Percentiles rank a stretch among this genome's conserved stretches.
Conservation (phyloP, 2,329 filamentous ascomycete species). For the Parastagonospora nodorum region DNA sequence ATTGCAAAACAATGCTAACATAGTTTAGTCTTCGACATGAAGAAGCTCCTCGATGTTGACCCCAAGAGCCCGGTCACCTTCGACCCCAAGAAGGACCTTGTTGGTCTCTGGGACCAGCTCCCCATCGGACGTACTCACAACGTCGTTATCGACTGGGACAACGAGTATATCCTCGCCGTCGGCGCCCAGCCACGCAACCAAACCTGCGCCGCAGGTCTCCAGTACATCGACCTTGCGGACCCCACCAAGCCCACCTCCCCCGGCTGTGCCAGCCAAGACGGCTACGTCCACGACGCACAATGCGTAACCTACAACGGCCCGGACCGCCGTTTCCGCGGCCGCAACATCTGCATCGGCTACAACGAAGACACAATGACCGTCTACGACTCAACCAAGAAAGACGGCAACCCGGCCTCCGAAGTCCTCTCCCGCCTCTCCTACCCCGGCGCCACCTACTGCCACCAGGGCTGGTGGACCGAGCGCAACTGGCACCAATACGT, state of each 20-base stretch:
- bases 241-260: constrained; percentile 58
- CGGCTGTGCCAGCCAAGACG: constrained; percentile 59
- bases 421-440: constrained; percentile 61
- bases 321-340: constrained; percentile 53
- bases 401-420: constrained; percentile 60
- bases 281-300: constrained; percentile 66
- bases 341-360: constrained; percentile 62
- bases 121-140: constrained; percentile 47
- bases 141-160: constrained; percentile 43
- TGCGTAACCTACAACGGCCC: constrained; percentile 62
- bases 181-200: constrained; percentile 40
- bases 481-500: constrained; percentile 41
- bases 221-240: constrained; percentile 63
- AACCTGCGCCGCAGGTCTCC: constrained; percentile 57
- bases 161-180: constrained; percentile 40
- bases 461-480: constrained; percentile 62
- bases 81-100: constrained; percentile 35
- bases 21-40: constrained; percentile 50
- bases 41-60: constrained; percentile 46
- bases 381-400: constrained; percentile 59
- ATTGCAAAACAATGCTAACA: constrained; percentile 36
- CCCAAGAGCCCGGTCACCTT: constrained; percentile 38
- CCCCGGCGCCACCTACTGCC: constrained; percentile 60
- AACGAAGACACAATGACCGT: constrained; percentile 60
- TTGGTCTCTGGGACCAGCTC: constrained; percentile 28